Conservation (phyloP, 2,329 filamentous ascomycete genomes). For the Fusarium irregulare region DNA sequence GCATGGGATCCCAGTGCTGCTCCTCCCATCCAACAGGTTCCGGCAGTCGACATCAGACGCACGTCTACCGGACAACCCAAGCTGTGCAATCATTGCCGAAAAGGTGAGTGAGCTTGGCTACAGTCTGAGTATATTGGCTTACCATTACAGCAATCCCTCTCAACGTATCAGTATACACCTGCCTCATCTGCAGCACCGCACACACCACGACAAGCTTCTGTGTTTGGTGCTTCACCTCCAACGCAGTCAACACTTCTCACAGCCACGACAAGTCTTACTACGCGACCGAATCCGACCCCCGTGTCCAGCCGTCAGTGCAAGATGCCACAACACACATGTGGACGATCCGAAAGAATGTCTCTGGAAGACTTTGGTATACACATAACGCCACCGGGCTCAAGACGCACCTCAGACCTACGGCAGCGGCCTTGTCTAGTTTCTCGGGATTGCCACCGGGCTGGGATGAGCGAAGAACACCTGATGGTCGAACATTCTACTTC, state of each 20-base stretch:
- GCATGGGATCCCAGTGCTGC: slow-evolving; percentile 8
- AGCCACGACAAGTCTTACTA: slow-evolving; percentile 44
- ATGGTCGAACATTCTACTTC: slow-evolving; percentile 43
- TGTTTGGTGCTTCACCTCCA: slow-evolving; percentile 46
- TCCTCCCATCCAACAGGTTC: slow-evolving; percentile 1
- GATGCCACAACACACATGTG: slow-evolving; percentile 38
- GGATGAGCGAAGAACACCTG: slow-evolving; percentile 41
- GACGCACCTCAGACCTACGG: slow-evolving; percentile 42
- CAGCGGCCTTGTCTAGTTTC: slow-evolving; percentile 8
- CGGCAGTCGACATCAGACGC: background rate
- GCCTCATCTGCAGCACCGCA: slow-evolving; percentile 47
- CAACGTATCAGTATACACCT: slow-evolving; percentile 44
- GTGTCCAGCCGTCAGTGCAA: slow-evolving; percentile 28
- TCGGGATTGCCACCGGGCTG: slow-evolving; percentile 40
- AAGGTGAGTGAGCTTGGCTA: slow-evolving; percentile 16
- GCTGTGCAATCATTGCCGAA: slow-evolving; percentile 38
- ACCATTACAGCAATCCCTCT: slow-evolving; percentile 29
- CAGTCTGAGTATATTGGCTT: background rate
- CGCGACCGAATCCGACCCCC: slow-evolving; percentile 44
- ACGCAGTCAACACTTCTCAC: slow-evolving; percentile 39
- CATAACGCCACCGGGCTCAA: slow-evolving; percentile 42
- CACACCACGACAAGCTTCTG: slow-evolving; percentile 37
- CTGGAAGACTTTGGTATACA: slow-evolving; percentile 44
- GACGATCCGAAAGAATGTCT: slow-evolving; percentile 44
- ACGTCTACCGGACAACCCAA: slow-evolving; percentile 16